Percentiles rank a stretch among this genome's conserved stretches.
These are phyloP conservation scores for Arthrobotrys iridis DNA, from an alignment of 2,329 filamentous ascomycete species.

Conservation along the genomic window DNA sequence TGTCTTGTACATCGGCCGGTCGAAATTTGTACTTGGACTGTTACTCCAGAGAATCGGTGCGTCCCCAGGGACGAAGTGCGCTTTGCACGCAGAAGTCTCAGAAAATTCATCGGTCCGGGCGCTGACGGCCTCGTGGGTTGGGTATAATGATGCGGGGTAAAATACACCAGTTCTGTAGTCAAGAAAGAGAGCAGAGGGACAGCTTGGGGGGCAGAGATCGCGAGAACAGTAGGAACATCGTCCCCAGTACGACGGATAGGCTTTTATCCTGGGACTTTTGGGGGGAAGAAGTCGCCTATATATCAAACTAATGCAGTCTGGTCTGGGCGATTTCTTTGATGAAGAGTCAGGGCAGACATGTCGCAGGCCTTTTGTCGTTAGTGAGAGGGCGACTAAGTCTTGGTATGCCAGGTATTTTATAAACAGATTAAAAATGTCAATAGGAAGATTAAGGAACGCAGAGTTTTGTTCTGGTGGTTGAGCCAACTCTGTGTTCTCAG, in stretches of 20 bases:
- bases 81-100: not conserved
- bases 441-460: slow-evolving; percentile 6
- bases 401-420: slow-evolving; percentile 5
- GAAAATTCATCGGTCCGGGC: not conserved
- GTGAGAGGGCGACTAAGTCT: slow-evolving; percentile 23
- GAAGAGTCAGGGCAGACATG: not conserved
- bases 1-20: slow-evolving; percentile 4
- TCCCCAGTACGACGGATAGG: not conserved
- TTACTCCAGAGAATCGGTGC: not conserved
- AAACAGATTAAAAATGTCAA: slow-evolving; percentile 8
- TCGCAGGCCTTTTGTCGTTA: slow-evolving; percentile 17
- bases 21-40: not conserved
- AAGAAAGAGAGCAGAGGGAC: slow-evolving; percentile 20
- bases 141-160: slow-evolving; percentile 26
- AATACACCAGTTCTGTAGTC: slow-evolving; percentile 32
- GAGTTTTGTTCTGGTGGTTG: not conserved
- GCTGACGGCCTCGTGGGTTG: not conserved
- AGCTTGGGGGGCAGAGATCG: slow-evolving; percentile 14
- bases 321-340: not conserved
- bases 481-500: not conserved
- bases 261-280: not conserved
- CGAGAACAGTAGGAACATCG: slow-evolving; percentile 15
- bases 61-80: not conserved
- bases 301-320: not conserved
- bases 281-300: not conserved